Percentiles rank a stretch among this genome's conserved stretches.
These are phyloP conservation scores for Escovopsis sp. DNA, from an alignment of 2,329 filamentous ascomycete species.

Conservation along the genomic window DNA sequence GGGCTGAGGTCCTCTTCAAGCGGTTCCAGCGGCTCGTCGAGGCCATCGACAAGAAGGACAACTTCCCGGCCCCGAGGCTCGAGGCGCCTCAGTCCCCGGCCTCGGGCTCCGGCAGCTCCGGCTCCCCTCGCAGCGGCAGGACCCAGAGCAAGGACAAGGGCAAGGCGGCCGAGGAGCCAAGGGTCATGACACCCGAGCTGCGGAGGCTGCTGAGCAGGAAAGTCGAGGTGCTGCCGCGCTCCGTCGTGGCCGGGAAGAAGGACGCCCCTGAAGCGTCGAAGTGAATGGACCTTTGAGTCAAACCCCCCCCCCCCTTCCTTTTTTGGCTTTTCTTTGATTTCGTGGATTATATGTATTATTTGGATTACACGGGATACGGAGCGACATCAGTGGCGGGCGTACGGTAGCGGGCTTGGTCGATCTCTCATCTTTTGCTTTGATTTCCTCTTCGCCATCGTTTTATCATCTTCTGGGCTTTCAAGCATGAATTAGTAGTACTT, in stretches of 20 bases:
- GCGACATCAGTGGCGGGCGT: too few relatives aligned
- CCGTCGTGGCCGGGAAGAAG: conserved; percentile 20
- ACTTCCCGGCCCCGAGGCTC: conserved; percentile 49
- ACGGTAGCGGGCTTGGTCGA: too few relatives aligned
- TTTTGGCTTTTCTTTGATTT: neutral
- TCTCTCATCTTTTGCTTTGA: too few relatives aligned
- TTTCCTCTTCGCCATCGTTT: too few relatives aligned
- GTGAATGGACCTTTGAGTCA: conserved; percentile 3
- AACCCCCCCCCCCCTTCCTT: neutral
- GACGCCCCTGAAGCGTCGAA: conserved; percentile 19
- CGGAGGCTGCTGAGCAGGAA: conserved; percentile 36
- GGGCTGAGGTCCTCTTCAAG: conserved; percentile 77
- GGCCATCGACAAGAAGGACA: conserved; percentile 79
- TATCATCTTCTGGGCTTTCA: too few relatives aligned
- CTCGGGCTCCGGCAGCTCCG: neutral
- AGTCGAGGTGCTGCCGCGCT: conserved; percentile 28
- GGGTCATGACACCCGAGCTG: conserved; percentile 42
- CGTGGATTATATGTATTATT: too few relatives aligned
- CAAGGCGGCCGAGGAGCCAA: conserved; percentile 25
- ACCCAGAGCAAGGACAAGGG: conserved; percentile 14
- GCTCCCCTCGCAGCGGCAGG: neutral
- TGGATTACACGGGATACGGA: too few relatives aligned
- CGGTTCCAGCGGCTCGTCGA: conserved; percentile 82
- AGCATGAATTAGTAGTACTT: too few relatives aligned
- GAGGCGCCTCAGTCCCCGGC: conserved; percentile 8